Evolutionary conservation across 1,284 basidiomycete species (phyloP).

Genomic region (Cutaneotrichosporon cavernicola): DNA sequence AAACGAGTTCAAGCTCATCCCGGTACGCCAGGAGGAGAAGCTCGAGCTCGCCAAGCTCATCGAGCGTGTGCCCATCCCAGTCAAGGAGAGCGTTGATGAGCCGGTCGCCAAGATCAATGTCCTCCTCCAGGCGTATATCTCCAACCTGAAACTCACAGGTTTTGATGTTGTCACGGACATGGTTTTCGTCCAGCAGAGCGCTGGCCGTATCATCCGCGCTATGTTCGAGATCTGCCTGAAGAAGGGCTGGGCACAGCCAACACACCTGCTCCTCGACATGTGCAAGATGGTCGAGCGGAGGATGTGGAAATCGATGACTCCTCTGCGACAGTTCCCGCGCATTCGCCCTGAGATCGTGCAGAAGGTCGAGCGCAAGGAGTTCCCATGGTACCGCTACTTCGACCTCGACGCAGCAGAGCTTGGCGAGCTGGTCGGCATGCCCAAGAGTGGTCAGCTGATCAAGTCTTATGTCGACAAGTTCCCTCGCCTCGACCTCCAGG

Average conservation of each 20-base stretch:
- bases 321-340: conserved; percentile 85
- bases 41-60: conserved; percentile 88
- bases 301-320: conserved; percentile 99
- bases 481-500: conserved; percentile 89
- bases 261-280: conserved; percentile 83
- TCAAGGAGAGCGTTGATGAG: conserved; percentile 96
- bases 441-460: conserved; percentile 85
- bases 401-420: conserved; percentile 84
- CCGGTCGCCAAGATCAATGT: conserved; percentile 98
- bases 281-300: conserved; percentile 96
- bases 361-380: conserved; percentile 96
- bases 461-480: conserved; percentile 95
- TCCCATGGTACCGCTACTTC: conserved; percentile 96
- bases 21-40: conserved; percentile 79
- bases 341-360: conserved; percentile 70
- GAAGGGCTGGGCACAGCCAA: conserved; percentile 95
- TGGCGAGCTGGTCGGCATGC: conserved; percentile 90
- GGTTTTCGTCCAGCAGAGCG: conserved; percentile 93
- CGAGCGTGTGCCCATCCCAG: conserved; percentile 93
- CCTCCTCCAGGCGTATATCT: conserved; percentile 91
- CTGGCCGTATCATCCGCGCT: conserved; percentile 89
- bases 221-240: conserved; percentile 98
- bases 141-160: conserved; percentile 89
- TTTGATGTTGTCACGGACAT: conserved; percentile 98
- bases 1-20: conserved; percentile 94